Percentiles rank a stretch among this genome's conserved stretches.
Evolutionary conservation across 1,139 yeast genomes (phyloP).

Genomic region (Yamadazyma triangularis): DNA sequence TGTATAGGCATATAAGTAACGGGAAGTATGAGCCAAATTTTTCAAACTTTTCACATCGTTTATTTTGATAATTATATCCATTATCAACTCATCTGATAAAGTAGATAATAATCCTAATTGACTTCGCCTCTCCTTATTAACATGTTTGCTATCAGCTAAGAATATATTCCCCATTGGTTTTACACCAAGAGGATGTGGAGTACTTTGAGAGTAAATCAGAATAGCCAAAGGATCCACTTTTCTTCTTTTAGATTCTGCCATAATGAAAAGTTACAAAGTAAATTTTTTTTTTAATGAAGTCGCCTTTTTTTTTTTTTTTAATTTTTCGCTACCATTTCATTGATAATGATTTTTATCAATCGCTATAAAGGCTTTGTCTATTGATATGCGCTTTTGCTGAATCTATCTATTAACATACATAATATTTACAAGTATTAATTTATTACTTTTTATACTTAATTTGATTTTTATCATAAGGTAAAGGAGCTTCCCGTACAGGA

Average conservation of each 20-base stretch:
- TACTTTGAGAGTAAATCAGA: slow-evolving; percentile 2
- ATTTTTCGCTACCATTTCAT: too few relatives aligned
- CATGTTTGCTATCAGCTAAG: slow-evolving; percentile 15
- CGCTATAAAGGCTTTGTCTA: too few relatives aligned
- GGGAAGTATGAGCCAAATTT: slow-evolving; percentile 53
- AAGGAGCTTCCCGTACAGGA: slow-evolving; percentile 44
- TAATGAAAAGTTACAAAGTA: too few relatives aligned
- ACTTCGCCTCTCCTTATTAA: slow-evolving; percentile 21
- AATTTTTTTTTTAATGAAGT: too few relatives aligned
- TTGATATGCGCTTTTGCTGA: too few relatives aligned
- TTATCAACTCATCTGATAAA: slow-evolving; percentile 57
- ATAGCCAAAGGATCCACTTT: not conserved
- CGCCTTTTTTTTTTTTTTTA: too few relatives aligned
- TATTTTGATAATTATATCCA: slow-evolving; percentile 43
- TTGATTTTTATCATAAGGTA: slow-evolving; percentile 22
- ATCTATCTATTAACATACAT: too few relatives aligned
- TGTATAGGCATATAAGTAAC: slow-evolving; percentile 64
- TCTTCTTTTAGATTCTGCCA: not conserved
- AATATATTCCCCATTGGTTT: slow-evolving; percentile 67
- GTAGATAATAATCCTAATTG: slow-evolving; percentile 48
- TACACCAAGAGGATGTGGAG: slow-evolving; percentile 68
- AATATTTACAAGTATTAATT: not conserved
- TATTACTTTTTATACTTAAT: slow-evolving; percentile 15
- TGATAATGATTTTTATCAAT: too few relatives aligned
- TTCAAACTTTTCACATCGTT: slow-evolving; percentile 42